Evolutionary conservation across 352 stramenopile species (phyloP).

Genomic region (Halophytophthora batemanensis): DNA sequence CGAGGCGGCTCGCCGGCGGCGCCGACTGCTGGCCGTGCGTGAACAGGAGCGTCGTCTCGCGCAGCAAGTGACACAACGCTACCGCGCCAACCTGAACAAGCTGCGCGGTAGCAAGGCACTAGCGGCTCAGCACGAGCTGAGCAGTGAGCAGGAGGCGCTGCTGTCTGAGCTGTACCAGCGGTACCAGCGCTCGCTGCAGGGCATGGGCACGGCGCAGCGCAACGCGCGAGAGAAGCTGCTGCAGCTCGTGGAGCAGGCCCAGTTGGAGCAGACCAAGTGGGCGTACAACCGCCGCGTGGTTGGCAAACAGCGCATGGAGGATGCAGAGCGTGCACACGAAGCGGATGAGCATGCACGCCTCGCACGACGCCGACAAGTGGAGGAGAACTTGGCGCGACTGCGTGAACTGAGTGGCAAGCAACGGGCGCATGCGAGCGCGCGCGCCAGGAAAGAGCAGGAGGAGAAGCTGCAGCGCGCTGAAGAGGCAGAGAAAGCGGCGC

Average conservation of each 20-base stretch:
- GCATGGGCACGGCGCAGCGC: conserved; percentile 57
- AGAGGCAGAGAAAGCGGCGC: conserved; percentile 27
- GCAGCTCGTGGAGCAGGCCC: conserved; percentile 48
- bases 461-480: conserved; percentile 19
- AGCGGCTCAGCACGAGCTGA: conserved; percentile 23
- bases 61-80: conserved; percentile 68
- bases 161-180: conserved; percentile 45
- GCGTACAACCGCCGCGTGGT: conserved; percentile 30
- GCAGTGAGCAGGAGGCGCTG: conserved; percentile 30
- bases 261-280: conserved; percentile 60
- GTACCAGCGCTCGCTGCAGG: conserved; percentile 60
- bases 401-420: conserved; percentile 41
- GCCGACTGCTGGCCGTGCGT: conserved; percentile 54
- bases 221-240: conserved; percentile 53
- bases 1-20: conserved; percentile 43
- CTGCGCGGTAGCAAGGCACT: conserved; percentile 40
- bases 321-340: conserved; percentile 29
- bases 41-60: conserved; percentile 55
- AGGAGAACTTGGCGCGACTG: conserved; percentile 45
- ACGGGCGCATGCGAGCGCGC: conserved; percentile 33
- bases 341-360: conserved; percentile 23
- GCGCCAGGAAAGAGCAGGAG: conserved; percentile 37
- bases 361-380: conserved; percentile 29
- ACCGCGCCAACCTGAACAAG: conserved; percentile 57
- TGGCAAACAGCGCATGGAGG: conserved; percentile 26